Evolutionary conservation across 768 basidiomycete species (phyloP).

Genomic region (Hebeloma cylindrosporum): DNA sequence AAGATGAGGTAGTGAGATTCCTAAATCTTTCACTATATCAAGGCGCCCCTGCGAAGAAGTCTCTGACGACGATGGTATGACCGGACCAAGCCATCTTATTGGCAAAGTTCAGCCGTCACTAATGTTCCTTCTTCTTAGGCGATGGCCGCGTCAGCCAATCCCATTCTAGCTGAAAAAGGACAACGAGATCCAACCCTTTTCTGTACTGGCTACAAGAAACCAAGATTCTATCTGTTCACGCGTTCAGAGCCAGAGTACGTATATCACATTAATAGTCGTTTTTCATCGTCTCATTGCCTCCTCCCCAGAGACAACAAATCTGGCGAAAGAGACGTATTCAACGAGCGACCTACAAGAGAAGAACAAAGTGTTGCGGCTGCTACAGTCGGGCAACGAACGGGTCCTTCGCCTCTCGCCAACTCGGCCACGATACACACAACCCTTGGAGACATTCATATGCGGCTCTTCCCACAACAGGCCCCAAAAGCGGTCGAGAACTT

Average conservation of each 20-base stretch:
- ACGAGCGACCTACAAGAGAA: constrained; percentile 94
- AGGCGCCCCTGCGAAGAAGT: constrained; percentile 88
- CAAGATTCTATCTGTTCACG: constrained; percentile 94
- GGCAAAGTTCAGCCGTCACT: background rate
- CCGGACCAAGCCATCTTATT: too few species aligned
- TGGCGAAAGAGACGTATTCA: constrained; percentile 95
- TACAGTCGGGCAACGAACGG: constrained; percentile 45
- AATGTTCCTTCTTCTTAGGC: constrained; percentile 45
- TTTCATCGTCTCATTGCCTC: background rate
- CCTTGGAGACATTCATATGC: constrained; percentile 88
- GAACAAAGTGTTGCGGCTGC: constrained; percentile 86
- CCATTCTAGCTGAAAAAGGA: constrained; percentile 84
- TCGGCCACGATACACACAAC: constrained; percentile 93
- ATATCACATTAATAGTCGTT: background rate
- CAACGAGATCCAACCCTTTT: constrained; percentile 88
- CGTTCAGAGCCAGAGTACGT: constrained; percentile 86
- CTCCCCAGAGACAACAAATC: constrained; percentile 72
- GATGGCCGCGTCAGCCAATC: constrained; percentile 95
- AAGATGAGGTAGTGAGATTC: constrained; percentile 92
- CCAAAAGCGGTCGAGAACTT: constrained; percentile 99
- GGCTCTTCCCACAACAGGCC: constrained; percentile 86
- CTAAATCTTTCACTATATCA: constrained; percentile 89
- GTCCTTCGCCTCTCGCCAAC: constrained; percentile 72
- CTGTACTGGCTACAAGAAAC: constrained; percentile 90
- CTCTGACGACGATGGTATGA: constrained; percentile 73